Evolutionary conservation across 768 basidiomycete genomes (phyloP).

Genomic region (Mycena indigotica): DNA sequence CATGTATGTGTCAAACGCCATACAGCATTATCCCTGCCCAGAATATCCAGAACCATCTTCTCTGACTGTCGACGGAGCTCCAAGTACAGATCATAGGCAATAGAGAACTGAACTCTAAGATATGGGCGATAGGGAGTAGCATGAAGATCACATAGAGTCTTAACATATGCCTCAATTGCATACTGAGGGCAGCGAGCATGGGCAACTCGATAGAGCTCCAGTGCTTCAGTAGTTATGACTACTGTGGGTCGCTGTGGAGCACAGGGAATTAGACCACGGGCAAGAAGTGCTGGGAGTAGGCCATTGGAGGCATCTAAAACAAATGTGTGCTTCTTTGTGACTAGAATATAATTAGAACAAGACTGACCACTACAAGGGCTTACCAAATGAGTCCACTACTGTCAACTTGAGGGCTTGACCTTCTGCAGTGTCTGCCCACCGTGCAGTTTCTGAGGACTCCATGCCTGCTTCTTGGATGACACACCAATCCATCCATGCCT

Average conservation of each 20-base stretch:
- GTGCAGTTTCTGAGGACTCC: background rate
- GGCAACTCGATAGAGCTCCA: slow-evolving; percentile 13
- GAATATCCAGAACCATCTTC: slow-evolving; percentile 19
- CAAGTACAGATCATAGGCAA: slow-evolving; percentile 40
- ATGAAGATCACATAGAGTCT: slow-evolving; percentile 25
- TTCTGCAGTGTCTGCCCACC: background rate
- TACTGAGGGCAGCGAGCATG: slow-evolving; percentile 16
- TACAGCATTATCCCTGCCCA: slow-evolving; percentile 30
- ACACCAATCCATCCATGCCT: background rate
- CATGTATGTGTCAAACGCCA: slow-evolving; percentile 39
- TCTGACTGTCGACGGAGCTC: slow-evolving; percentile 25
- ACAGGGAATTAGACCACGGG: slow-evolving; percentile 19
- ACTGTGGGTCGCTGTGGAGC: slow-evolving; percentile 10
- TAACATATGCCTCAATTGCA: slow-evolving; percentile 23
- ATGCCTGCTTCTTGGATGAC: background rate
- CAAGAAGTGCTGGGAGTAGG: slow-evolving; percentile 4
- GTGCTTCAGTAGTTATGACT: slow-evolving; percentile 7
- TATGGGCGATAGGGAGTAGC: slow-evolving; percentile 4
- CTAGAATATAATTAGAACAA: background rate
- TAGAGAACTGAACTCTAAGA: slow-evolving; percentile 23
- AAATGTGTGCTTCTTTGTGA: background rate
- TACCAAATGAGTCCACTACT: background rate
- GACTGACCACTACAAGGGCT: background rate
- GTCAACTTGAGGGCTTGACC: background rate
- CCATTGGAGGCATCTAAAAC: background rate